Evolutionary conservation across 2,329 filamentous ascomycete species (phyloP), one percentile per base, ranked within the genome.

Genomic region (Trichoderma oligosporum): DNA sequence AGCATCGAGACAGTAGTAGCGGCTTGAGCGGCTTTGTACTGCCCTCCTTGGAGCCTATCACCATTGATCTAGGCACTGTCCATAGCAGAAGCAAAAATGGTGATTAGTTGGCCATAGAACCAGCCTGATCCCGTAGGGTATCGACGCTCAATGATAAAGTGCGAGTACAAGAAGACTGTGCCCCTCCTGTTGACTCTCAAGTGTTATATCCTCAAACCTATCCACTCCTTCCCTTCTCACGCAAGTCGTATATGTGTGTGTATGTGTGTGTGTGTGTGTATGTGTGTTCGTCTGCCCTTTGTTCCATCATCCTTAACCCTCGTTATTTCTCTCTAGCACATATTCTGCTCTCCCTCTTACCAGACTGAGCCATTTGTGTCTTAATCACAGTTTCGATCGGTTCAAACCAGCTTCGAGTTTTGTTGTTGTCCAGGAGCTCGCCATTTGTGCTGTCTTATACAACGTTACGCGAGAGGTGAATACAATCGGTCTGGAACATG

Each of bases 41-140:
- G 60, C 63, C 60, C 61, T 65, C 60, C 61, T 60, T 63, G 62
- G 63, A 61, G 60, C 61, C 60, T 62, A 64, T 67, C 63, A 66
- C 59, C 62, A 61, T 63, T 63, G 62, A 67, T 63, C 65, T 64
- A 70, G 67, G 65, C 66, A 67, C 67, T 63, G 60, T 47, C 54
- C 56, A 61, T 59, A 61, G 63, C 63, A 68, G 62, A 68, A 67
- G 63, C 63, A 63, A 64, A 61, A 44, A 63, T 59, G 58, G 61
- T 65, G 65, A 61, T 64, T 66, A 61, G 67, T 57, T 64, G 47
- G 49, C 59, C 56, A 65, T 59, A 54, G 63, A 63, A 61, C 57
- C 58, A 57, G 46, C 61, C 59, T 60, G 57, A 60, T 63, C 58
- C 49, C 61, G 59, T 61, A 62, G 62, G 57, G 64, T 64, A 62